phyloP scores from a whole-genome alignment of 2,329 filamentous ascomycete species.

The Tolypocladium endophyticum region DNA sequence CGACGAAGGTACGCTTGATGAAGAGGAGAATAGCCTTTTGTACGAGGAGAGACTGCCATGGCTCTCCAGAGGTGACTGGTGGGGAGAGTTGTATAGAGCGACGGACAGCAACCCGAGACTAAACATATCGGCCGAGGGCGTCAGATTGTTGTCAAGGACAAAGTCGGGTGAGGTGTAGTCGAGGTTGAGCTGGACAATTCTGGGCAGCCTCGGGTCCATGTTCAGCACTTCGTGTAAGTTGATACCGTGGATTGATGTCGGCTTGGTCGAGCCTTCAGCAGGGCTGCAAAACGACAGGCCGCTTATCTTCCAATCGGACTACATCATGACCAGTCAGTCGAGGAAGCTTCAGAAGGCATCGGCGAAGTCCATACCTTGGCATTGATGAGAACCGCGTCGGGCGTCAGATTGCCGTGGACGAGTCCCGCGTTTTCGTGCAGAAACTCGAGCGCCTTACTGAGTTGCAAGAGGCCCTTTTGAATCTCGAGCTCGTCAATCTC shows the following conservation, averaged over 20 bases:
- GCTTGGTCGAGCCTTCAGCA: conserved; percentile 61
- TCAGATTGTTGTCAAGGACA: conserved; percentile 81
- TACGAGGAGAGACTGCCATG: conserved; percentile 75
- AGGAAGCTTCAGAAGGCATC: not conserved
- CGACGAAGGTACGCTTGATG: conserved; percentile 66
- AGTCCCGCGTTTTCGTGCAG: conserved; percentile 89
- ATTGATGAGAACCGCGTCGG: conserved; percentile 88
- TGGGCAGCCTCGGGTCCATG: conserved; percentile 73
- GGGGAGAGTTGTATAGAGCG: conserved; percentile 89
- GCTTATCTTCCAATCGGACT: conserved; percentile 97
- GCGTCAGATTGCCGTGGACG: conserved; percentile 89
- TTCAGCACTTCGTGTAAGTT: conserved; percentile 76
- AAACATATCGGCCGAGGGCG: conserved; percentile 81
- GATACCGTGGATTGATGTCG: conserved; percentile 68
- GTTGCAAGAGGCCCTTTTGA: conserved; percentile 87
- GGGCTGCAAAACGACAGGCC: conserved; percentile 86
- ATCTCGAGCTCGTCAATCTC: conserved; percentile 97
- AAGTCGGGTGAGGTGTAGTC: conserved; percentile 96
- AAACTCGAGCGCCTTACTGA: conserved; percentile 91
- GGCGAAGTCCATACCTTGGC: conserved; percentile 57
- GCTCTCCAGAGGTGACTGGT: conserved; percentile 73
- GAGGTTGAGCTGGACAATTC: conserved; percentile 75
- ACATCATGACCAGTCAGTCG: conserved; percentile 17
- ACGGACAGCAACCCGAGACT: conserved; percentile 82
- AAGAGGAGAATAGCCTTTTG: conserved; percentile 70